Conservation (phyloP, 1,284 basidiomycete species). For the Xanthoconium separans region DNA sequence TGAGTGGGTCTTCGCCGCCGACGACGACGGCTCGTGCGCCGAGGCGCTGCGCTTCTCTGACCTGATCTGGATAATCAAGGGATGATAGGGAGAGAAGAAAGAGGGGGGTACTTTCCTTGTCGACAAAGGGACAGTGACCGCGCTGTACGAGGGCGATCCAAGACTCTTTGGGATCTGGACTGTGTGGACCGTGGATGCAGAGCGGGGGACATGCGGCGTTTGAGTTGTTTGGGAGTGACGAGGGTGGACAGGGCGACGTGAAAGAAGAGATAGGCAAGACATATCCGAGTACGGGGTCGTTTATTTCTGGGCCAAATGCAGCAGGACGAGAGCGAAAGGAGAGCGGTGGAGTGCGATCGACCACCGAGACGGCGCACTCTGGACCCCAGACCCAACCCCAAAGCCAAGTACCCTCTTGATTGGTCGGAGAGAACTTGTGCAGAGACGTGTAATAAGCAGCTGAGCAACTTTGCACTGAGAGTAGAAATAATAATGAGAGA, state of each 20-base stretch:
- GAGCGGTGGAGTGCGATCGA: conserved; percentile 66
- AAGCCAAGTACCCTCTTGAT: conserved; percentile 50
- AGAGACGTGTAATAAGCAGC: conserved; percentile 1
- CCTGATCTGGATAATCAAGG: conserved; percentile 24
- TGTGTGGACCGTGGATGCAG: conserved; percentile 51
- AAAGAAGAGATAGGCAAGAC: conserved; percentile 76
- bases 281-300: conserved; percentile 69
- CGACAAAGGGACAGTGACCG: conserved; percentile 84
- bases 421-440: conserved; percentile 30
- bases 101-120: conserved; percentile 52
- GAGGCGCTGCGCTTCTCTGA: conserved; percentile 72
- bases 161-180: conserved; percentile 58
- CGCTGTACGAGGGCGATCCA: conserved; percentile 89
- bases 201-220: conserved; percentile 68
- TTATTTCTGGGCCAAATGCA: conserved; percentile 72
- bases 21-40: conserved; percentile 90
- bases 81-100: neutral
- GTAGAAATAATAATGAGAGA: conserved; percentile 9
- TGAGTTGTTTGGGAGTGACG: conserved; percentile 17
- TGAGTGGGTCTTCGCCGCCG: conserved; percentile 70
- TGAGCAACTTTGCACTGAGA: conserved; percentile 7
- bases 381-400: conserved; percentile 71
- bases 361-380: conserved; percentile 75
- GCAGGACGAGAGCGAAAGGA: conserved; percentile 66
- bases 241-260: conserved; percentile 49